Evolutionary conservation across 805 yeast species (phyloP).

Genomic region (Pichia californica): DNA sequence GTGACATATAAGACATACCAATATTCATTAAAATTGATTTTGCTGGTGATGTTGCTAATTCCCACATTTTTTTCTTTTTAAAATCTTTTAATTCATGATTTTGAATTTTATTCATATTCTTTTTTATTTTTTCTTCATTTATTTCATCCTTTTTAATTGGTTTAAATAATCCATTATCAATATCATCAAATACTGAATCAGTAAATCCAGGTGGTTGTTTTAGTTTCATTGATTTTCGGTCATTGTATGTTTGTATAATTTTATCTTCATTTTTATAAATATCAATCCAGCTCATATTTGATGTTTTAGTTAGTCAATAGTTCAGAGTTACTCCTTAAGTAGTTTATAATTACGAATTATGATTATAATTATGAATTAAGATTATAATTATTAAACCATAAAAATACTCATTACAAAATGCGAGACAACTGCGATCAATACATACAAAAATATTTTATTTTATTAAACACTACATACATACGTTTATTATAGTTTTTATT

Average conservation of each 20-base stretch:
- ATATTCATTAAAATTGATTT: conserved; percentile 84
- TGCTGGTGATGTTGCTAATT: conserved; percentile 72
- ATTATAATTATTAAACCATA: too few species aligned
- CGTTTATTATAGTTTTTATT: too few species aligned
- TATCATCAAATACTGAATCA: conserved; percentile 12
- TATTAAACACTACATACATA: too few species aligned
- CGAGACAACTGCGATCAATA: too few species aligned
- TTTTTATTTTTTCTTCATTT: background rate
- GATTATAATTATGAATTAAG: too few species aligned
- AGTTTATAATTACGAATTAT: too few species aligned
- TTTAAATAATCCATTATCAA: conserved; percentile 7
- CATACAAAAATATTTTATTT: too few species aligned
- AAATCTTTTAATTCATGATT: conserved; percentile 27
- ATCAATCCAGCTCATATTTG: conserved; percentile 9
- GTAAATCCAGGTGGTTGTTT: conserved; percentile 15
- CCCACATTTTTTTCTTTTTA: conserved; percentile 76
- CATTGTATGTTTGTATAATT: background rate
- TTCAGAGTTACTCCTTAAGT: too few species aligned
- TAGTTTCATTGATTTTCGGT: conserved; percentile 3
- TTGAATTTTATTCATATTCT: background rate
- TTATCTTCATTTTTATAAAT: conserved; percentile 8
- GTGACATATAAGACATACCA: conserved; percentile 89
- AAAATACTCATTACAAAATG: too few species aligned
- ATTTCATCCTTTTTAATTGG: background rate
- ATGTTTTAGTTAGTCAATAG: background rate